A percentile compares a stretch with the other conserved stretches of the same genome.
Conservation (phyloP, 345 rosid species). For the Citrus cavaleriei region DNA sequence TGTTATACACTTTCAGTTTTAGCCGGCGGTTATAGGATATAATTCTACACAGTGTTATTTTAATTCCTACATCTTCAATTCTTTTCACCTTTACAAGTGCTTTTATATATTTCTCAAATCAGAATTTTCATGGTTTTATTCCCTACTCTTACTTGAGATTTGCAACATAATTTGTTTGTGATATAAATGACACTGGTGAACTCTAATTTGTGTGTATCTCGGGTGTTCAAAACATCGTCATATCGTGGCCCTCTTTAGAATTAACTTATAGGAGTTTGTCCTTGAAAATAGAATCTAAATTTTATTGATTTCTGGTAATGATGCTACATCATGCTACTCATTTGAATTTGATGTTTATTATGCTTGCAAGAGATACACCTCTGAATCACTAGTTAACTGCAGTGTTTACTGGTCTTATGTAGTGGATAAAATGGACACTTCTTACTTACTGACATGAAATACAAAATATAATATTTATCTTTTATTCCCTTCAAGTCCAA, state of each 20-base stretch:
- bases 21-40: not conserved
- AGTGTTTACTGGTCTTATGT: not conserved
- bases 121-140: not conserved
- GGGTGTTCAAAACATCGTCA: not conserved
- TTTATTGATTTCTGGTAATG: not conserved
- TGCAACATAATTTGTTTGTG: not conserved
- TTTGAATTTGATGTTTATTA: not conserved
- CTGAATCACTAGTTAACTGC: not conserved
- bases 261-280: not conserved
- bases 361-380: not conserved
- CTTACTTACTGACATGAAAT: not conserved
- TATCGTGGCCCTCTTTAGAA: not conserved
- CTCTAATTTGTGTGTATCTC: not conserved
- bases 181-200: not conserved
- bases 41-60: not conserved
- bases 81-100: not conserved
- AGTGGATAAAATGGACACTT: not conserved
- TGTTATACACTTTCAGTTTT: not conserved
- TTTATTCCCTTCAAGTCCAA: not conserved
- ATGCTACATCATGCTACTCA: not conserved
- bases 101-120: not conserved
- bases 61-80: not conserved
- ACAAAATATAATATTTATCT: not conserved
- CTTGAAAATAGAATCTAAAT: not conserved
- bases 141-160: not conserved